These are phyloP conservation scores for Hibiscus mutabilis DNA, from an alignment of 345 rosid genomes.

Conservation along the genomic window DNA sequence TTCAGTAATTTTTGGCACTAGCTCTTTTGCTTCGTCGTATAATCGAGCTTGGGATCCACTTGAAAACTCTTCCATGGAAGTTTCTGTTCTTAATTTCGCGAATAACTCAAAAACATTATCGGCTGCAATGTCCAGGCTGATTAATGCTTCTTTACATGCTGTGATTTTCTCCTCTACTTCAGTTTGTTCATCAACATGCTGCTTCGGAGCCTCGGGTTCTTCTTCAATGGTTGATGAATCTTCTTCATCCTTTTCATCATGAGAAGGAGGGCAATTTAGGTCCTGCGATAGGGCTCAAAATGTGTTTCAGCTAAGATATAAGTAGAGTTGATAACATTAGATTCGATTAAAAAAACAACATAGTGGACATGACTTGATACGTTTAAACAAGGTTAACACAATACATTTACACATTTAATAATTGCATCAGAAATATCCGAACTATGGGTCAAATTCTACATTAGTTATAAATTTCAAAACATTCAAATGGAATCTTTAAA, in stretches of 20 bases:
- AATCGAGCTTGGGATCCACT: conserved; percentile 30
- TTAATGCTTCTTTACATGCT: conserved; percentile 50
- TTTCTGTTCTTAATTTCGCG: conserved; percentile 26
- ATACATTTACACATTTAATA: neutral
- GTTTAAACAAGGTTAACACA: neutral
- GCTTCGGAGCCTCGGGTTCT: conserved; percentile 2
- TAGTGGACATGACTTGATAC: neutral
- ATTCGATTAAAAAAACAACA: neutral
- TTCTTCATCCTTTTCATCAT: neutral
- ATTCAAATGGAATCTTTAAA: no score
- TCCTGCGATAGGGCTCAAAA: conserved; percentile 16
- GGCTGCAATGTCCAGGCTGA: conserved; percentile 37
- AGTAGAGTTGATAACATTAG: neutral
- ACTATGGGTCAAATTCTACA: no score
- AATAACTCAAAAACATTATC: conserved; percentile 29
- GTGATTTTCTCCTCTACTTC: conserved; percentile 26
- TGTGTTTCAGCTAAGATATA: neutral
- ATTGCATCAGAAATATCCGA: neutral
- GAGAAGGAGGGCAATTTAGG: neutral
- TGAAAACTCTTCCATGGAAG: conserved; percentile 31
- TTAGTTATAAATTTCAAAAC: no score
- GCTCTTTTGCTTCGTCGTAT: conserved; percentile 32
- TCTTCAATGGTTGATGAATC: conserved; percentile 3
- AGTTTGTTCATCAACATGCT: conserved; percentile 9
- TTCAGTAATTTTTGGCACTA: conserved; percentile 44